Evolutionary conservation across 225 moss, liverwort and hornwort species (phyloP), one percentile per base, ranked within the genome.

Genomic region (Pseudisothecium myosuroides): DNA sequence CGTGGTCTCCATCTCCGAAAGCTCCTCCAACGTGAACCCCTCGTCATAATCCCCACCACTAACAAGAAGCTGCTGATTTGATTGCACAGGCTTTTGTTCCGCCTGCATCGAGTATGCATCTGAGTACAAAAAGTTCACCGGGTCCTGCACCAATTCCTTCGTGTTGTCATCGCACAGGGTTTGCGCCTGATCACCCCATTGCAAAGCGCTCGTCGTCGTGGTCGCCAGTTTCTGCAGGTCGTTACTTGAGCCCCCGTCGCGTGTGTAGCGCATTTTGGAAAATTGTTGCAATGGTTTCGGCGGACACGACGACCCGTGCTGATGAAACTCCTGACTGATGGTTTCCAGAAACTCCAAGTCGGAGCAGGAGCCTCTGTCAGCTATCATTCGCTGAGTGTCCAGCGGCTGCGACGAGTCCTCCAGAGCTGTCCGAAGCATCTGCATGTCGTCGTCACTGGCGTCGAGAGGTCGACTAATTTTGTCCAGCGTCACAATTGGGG

Each of bases 1-100:
- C 16, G 93, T 94, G 4, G 91, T 90, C 86, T 88, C 90, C 93
- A 94, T 93, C 77, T 93, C 93, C 37, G 89, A 91, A 56, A 94
- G 79, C 65, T 93, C 93, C 80, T 94, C 80, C 24, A 91, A 41
- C 19, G 94, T 91, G 66, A 94, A 94, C 23, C 88, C 91, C 6
- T 90, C 90, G 49, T 69, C 82, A 19, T 27, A 61, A 15, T n/a
- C 64, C 27, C 78, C 83, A 4, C 28, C 52, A 62, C 21, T 62
- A 69, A 54, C 62, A 31, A 73, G 81, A 82, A 72, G 72, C 45
- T 28, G 60, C 29, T 43, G 80, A 49, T 64, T n/a, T 23, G 47
- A 20, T 12, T n/a, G 75, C 28, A 37, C 55, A 23, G 74, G 74
- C 41, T 82, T 88, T 14, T 39, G 82, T 74, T 88, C 82, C 39